phyloP scores from a whole-genome alignment of 306 rosid genomes.

The Gleditsia sinensis region DNA sequence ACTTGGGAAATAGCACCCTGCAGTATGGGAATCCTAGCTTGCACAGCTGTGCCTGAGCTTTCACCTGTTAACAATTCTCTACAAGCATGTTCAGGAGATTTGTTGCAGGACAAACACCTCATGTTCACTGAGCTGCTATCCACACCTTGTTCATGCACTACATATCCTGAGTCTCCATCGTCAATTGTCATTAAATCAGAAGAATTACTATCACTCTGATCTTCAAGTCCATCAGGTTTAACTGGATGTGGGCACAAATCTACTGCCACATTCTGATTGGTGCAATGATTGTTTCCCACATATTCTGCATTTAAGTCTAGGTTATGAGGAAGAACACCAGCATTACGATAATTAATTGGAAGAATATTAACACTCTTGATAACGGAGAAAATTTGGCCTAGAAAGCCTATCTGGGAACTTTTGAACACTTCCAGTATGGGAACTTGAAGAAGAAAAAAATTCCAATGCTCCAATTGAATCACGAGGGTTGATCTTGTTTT shows the following conservation, averaged over 20 bases:
- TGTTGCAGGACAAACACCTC: background rate
- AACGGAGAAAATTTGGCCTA: background rate
- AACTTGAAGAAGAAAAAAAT: background rate
- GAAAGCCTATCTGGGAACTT: background rate
- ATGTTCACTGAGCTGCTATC: background rate
- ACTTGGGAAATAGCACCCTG: background rate
- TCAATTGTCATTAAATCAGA: background rate
- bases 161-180: background rate
- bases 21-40: background rate
- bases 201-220: background rate
- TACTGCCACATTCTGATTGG: background rate
- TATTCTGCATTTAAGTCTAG: background rate
- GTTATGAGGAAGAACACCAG: background rate
- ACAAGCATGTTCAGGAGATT: conserved; percentile 11
- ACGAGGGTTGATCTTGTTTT: background rate
- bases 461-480: background rate
- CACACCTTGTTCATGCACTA: conserved; percentile 11
- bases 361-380: background rate
- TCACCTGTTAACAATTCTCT: conserved; percentile 24
- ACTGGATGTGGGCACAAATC: background rate
- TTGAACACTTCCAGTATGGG: background rate
- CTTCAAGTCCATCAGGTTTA: conserved; percentile 1
- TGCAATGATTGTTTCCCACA: background rate
- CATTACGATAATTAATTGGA: background rate
- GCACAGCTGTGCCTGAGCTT: conserved; percentile 11